phyloP scores from a whole-genome alignment of 1,284 basidiomycete genomes.

The Crepidotus sp. region DNA sequence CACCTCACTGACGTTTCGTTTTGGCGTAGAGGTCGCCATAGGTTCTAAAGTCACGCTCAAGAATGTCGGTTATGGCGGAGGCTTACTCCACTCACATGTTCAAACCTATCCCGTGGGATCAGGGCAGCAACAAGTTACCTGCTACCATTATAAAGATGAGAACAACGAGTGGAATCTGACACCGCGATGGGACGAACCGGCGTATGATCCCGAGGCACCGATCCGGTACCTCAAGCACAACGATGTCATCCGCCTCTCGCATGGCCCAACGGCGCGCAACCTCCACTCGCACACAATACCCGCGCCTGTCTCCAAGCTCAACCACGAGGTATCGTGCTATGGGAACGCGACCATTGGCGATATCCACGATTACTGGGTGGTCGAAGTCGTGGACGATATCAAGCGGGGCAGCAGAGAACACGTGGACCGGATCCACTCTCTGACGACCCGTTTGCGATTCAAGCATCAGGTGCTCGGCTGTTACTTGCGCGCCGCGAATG shows the following conservation, averaged over 20 bases:
- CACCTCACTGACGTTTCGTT: constrained; percentile 8
- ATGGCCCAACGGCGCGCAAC: constrained; percentile 78
- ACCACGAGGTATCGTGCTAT: constrained; percentile 90
- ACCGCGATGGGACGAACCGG: constrained; percentile 71
- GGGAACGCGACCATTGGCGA: constrained; percentile 87
- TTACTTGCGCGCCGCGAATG: constrained; percentile 87
- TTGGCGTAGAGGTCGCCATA: constrained; percentile 80
- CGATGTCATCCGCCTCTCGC: constrained; percentile 76
- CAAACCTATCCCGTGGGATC: constrained; percentile 94
- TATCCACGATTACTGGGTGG: constrained; percentile 83
- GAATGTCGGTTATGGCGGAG: constrained; percentile 97
- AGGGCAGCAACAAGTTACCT: constrained; percentile 93
- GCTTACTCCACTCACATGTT: constrained; percentile 92
- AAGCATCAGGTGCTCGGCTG: constrained; percentile 73
- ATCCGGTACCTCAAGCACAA: constrained; percentile 71
- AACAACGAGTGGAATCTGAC: constrained; percentile 91
- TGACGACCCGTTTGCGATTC: constrained; percentile 87
- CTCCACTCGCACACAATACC: constrained; percentile 88
- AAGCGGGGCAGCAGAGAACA: constrained; percentile 51
- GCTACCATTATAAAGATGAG: constrained; percentile 98
- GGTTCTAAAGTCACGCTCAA: constrained; percentile 93
- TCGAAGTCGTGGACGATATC: constrained; percentile 92
- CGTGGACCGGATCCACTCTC: constrained; percentile 71
- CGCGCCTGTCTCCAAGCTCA: constrained; percentile 85
- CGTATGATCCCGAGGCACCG: constrained; percentile 39